A percentile compares a stretch with the other conserved stretches of the same genome.
Evolutionary conservation across 768 basidiomycete genomes (phyloP).

Genomic region (Multifurca ochricompacta): DNA sequence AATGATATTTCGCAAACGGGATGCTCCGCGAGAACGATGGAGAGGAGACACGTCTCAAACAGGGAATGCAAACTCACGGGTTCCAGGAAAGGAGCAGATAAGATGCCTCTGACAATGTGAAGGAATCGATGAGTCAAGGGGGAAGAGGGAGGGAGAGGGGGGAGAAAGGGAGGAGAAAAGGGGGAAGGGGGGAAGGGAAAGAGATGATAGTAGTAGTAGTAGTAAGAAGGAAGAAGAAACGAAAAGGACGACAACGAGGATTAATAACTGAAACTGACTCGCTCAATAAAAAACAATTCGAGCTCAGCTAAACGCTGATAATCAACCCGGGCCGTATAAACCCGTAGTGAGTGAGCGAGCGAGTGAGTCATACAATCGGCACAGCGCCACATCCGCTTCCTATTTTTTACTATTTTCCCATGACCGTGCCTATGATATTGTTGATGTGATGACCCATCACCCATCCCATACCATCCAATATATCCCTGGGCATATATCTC

Average conservation of each 20-base stretch:
- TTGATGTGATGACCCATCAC: no score
- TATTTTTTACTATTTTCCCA: not conserved
- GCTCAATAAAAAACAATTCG: no score
- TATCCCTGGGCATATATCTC: no score
- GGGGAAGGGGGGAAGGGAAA: not conserved
- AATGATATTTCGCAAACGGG: constrained; percentile 15
- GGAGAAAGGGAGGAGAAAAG: constrained; percentile 6
- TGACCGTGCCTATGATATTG: no score
- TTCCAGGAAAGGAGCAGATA: constrained; percentile 5
- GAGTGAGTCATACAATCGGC: not conserved
- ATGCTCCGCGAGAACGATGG: constrained; percentile 17
- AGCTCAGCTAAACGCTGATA: constrained; percentile 10
- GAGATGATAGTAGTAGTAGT: no score
- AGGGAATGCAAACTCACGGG: constrained; percentile 22
- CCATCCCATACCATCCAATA: no score
- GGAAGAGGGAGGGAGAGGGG: not conserved
- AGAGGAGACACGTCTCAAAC: constrained; percentile 19
- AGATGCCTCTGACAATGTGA: constrained; percentile 17
- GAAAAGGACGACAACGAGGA: no score
- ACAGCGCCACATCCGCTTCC: not conserved
- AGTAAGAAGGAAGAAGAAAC: no score
- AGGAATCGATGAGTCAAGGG: not conserved
- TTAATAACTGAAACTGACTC: no score
- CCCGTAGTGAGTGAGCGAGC: no score
- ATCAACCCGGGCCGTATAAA: not conserved